Evolutionary conservation across 2,329 filamentous ascomycete genomes (phyloP).

Genomic region (Trichoderma sp.): DNA sequence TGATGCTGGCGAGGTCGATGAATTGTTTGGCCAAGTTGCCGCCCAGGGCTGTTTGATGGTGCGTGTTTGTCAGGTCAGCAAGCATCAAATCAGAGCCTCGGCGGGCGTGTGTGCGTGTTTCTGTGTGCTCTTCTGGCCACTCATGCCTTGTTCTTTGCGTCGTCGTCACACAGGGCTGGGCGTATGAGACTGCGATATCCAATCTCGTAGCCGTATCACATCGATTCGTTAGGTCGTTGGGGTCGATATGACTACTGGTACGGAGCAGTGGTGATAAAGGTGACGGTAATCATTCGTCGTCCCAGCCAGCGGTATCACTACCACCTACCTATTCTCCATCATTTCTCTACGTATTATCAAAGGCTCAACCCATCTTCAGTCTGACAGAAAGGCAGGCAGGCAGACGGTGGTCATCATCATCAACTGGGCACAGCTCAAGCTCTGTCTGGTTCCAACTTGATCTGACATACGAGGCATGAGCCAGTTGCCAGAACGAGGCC

Average conservation of each 20-base stretch:
- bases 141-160: background rate
- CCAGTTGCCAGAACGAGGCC: slow-evolving; percentile 21
- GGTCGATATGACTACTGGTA: no score
- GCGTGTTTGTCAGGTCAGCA: slow-evolving; percentile 23
- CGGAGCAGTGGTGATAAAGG: no score
- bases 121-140: background rate
- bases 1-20: background rate
- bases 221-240: no score
- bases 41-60: slow-evolving; percentile 24
- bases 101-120: background rate
- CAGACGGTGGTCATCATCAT: slow-evolving; percentile 9
- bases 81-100: no score
- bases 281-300: no score
- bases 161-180: background rate
- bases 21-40: slow-evolving; percentile 22
- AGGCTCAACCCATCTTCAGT: no score
- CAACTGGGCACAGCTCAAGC: slow-evolving; percentile 2
- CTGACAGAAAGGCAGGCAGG: no score
- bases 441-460: background rate
- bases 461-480: slow-evolving; percentile 6
- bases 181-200: background rate
- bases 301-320: no score
- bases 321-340: no score
- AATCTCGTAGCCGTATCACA: no score
- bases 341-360: no score